These are phyloP conservation scores for Backusella parvicylindrica DNA, from an alignment of 192 early-diverging fungal genomes.

Conservation along the genomic window DNA sequence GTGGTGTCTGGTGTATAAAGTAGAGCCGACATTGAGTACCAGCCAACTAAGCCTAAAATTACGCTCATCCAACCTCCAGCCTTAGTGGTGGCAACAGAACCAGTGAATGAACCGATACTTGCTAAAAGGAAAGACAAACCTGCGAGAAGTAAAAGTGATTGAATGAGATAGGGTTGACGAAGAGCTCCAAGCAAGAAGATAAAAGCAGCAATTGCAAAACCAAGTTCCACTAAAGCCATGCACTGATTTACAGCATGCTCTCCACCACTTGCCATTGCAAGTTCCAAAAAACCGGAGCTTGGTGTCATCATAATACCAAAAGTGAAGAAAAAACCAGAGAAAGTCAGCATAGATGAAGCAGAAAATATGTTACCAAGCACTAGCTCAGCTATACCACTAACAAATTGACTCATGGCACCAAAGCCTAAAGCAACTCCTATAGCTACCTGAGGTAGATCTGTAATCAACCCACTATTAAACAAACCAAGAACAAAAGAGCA, in stretches of 20 bases:
- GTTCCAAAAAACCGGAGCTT: conserved; percentile 3
- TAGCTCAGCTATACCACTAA: conserved; percentile 14
- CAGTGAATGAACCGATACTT: not conserved
- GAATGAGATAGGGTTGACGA: conserved; percentile 15
- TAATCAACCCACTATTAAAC: conserved; percentile 15
- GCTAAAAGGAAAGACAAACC: conserved; percentile 20
- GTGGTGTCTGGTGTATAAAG: conserved; percentile 1
- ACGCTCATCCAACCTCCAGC: conserved; percentile 25
- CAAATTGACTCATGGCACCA: conserved; percentile 16
- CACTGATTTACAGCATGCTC: not conserved
- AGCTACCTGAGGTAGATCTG: conserved; percentile 14
- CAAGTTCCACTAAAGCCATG: conserved; percentile 7
- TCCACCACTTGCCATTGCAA: not conserved
- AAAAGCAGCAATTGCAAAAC: conserved; percentile 18
- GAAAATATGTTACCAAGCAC: conserved; percentile 19
- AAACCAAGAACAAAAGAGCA: conserved; percentile 27
- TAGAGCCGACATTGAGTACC: conserved; percentile 17
- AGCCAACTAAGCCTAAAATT: conserved; percentile 17
- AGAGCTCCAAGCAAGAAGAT: conserved; percentile 24
- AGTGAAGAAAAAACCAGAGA: conserved; percentile 25
- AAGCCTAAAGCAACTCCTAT: conserved; percentile 19
- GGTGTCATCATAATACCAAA: conserved; percentile 29
- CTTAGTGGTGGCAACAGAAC: not conserved
- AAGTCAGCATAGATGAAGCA: conserved; percentile 22
- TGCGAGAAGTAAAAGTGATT: not conserved